Percentiles rank a stretch among this genome's conserved stretches.
These are phyloP conservation scores for Xylariales sp. DNA, from an alignment of 2,329 filamentous ascomycete species.

Conservation along the genomic window DNA sequence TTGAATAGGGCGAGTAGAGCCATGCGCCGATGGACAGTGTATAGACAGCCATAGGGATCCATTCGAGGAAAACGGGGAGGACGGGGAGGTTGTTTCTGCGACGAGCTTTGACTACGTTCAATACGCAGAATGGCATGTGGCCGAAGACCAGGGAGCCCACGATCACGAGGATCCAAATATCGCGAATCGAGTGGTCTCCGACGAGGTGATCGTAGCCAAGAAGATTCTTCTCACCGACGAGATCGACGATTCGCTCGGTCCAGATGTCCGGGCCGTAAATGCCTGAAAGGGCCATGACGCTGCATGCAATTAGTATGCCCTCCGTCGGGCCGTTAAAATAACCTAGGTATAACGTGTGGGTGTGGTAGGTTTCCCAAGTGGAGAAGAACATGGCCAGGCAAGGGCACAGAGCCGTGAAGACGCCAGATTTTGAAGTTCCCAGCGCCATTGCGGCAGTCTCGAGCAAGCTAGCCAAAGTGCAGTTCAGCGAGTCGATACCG, in stretches of 20 bases:
- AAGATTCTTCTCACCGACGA: slow-evolving; percentile 70
- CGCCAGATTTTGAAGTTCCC: slow-evolving; percentile 83
- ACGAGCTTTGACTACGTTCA: slow-evolving; percentile 85
- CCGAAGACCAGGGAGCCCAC: slow-evolving; percentile 72
- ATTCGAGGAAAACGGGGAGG: slow-evolving; percentile 88
- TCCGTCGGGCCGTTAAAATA: slow-evolving; percentile 98
- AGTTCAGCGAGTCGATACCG: slow-evolving; percentile 98
- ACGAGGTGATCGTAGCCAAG: slow-evolving; percentile 68
- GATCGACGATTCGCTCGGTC: slow-evolving; percentile 77
- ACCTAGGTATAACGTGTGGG: slow-evolving; percentile 94
- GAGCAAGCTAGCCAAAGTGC: slow-evolving; percentile 89
- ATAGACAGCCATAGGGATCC: slow-evolving; percentile 90
- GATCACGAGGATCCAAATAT: slow-evolving; percentile 86
- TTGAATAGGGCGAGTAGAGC: slow-evolving; percentile 91
- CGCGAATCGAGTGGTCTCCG: slow-evolving; percentile 79
- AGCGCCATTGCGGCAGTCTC: slow-evolving; percentile 94
- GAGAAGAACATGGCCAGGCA: slow-evolving; percentile 99
- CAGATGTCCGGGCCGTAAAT: slow-evolving; percentile 90
- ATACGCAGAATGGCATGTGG: slow-evolving; percentile 89
- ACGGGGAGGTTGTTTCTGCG: slow-evolving; percentile 78
- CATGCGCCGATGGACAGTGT: slow-evolving; percentile 80
- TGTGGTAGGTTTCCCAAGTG: slow-evolving; percentile 99
- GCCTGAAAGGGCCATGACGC: slow-evolving; percentile 87
- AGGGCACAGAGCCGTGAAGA: slow-evolving; percentile 91
- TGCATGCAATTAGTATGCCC: slow-evolving; percentile 88